A percentile compares a stretch with the other conserved stretches of the same genome.
Evolutionary conservation across 2,329 filamentous ascomycete genomes (phyloP).

Genomic region (Calonectria ilicicola): DNA sequence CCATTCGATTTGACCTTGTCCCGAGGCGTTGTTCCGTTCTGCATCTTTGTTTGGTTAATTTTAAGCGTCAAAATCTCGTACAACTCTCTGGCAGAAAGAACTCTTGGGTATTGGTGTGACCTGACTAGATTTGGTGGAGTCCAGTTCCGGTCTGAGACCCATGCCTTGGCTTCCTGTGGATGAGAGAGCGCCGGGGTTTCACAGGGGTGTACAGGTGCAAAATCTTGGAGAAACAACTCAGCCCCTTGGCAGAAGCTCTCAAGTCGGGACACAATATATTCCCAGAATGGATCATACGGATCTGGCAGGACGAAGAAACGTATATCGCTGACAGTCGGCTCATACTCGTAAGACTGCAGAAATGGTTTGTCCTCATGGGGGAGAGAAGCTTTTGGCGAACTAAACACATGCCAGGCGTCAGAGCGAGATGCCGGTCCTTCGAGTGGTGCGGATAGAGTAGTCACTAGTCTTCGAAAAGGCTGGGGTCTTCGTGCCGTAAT

Average conservation of each 20-base stretch:
- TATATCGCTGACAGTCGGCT: background rate
- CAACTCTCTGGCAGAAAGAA: background rate
- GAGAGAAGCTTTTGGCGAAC: background rate
- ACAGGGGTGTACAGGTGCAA: background rate
- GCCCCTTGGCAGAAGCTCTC: slow-evolving; percentile 1
- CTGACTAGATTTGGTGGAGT: background rate
- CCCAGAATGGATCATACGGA: background rate
- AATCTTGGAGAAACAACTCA: background rate
- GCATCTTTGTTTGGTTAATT: background rate
- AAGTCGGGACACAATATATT: background rate
- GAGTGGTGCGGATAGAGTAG: background rate
- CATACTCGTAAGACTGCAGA: background rate
- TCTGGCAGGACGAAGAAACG: background rate
- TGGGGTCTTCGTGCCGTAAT: background rate
- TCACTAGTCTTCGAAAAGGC: background rate
- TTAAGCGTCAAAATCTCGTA: background rate
- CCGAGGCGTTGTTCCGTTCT: background rate
- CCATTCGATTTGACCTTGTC: background rate
- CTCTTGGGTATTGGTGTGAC: background rate
- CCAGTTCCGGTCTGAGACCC: slow-evolving; percentile 15
- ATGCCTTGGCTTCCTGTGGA: background rate
- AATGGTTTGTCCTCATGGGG: background rate
- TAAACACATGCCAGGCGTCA: slow-evolving; percentile 1
- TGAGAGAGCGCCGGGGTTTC: background rate
- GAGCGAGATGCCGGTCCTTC: background rate